phyloP scores from a whole-genome alignment of 2,329 filamentous ascomycete genomes.

The Chlorencoelia australis region DNA sequence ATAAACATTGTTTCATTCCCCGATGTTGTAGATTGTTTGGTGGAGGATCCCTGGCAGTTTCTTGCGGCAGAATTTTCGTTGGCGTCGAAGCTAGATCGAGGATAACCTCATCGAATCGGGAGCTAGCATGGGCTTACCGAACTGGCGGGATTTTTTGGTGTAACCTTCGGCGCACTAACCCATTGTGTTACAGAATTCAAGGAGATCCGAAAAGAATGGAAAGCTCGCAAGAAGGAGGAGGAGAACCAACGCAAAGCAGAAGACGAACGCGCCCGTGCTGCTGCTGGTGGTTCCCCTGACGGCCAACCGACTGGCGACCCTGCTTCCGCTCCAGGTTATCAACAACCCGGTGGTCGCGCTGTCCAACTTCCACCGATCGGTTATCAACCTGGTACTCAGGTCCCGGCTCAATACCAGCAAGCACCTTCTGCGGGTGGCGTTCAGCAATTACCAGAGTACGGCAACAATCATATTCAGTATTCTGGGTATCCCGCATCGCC shows the following conservation, averaged over 20 bases:
- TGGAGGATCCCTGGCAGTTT: too few species aligned
- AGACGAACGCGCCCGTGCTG: conserved; percentile 65
- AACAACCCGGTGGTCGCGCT: conserved; percentile 42
- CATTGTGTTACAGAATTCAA: conserved; percentile 63
- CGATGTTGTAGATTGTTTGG: too few species aligned
- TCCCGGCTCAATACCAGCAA: conserved; percentile 26
- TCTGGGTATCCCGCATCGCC: conserved; percentile 48
- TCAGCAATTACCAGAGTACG: conserved; percentile 48
- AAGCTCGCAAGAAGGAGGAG: conserved; percentile 98
- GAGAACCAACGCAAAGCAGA: conserved; percentile 82
- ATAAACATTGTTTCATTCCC: too few species aligned
- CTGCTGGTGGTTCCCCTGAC: conserved; percentile 42
- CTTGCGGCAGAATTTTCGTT: conserved; percentile 27
- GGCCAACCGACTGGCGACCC: conserved; percentile 43
- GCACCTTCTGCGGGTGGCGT: conserved; percentile 41
- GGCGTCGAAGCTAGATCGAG: conserved; percentile 37
- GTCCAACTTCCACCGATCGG: conserved; percentile 67
- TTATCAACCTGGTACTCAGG: conserved; percentile 51
- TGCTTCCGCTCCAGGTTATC: conserved; percentile 37
- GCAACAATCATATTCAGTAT: conserved; percentile 33
- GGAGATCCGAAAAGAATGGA: conserved; percentile 98
- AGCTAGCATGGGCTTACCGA: conserved; percentile 36
- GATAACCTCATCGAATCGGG: conserved; percentile 22
- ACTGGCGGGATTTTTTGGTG: conserved; percentile 22
- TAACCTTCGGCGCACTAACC: conserved; percentile 21